Evolutionary conservation across 805 yeast genomes (phyloP), one percentile per base, ranked within the genome.

Genomic region (Tanozyma kutaoensis): DNA sequence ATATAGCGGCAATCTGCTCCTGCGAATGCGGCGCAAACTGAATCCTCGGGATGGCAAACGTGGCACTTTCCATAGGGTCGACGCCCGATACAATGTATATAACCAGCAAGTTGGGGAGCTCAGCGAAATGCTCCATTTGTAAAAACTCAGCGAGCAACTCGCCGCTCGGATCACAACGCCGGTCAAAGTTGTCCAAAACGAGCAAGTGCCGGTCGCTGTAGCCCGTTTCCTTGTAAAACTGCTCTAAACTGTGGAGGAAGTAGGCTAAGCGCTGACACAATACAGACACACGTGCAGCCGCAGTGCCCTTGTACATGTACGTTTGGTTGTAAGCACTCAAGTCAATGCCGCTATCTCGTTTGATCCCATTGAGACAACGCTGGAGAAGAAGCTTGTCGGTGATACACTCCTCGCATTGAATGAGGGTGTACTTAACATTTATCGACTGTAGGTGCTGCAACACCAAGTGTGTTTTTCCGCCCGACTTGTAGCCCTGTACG

Each of bases 141-240:
- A 58, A 36, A 30, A 69, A 54, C 1, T 63, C 55, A 13, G 50
- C 37, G 24, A 59, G 49, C 12, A 67, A 33, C 12, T 55, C 63
- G n/a, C 51, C 47, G 0, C 58, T 50, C 11, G 51, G 37, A 13
- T 65, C 73, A 30, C 55, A 55, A 17, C 63, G 55, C 22, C 55
- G 58, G 38, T 68, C 75, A 12, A 68, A 45, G 4, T 58, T 42
- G 36, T 69, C 74, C 9, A 69, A 43, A 2, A 69, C 63, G 23
- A 69, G 39, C 7, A 67, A 55, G 24, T 64, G 60, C 3, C 46
- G 55, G 12, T 50, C 48, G 2, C 36, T 22, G 29, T 54, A 60
- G 2, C 35, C 38, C 1, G 55, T 40, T 4, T 43, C 48, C 11
- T 34, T 37, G 14, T 54, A 38, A 33, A 65, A 48, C 31, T 46